phyloP scores from a whole-genome alignment of 169 alveolate genomes.

The Eimeria zaria region DNA sequence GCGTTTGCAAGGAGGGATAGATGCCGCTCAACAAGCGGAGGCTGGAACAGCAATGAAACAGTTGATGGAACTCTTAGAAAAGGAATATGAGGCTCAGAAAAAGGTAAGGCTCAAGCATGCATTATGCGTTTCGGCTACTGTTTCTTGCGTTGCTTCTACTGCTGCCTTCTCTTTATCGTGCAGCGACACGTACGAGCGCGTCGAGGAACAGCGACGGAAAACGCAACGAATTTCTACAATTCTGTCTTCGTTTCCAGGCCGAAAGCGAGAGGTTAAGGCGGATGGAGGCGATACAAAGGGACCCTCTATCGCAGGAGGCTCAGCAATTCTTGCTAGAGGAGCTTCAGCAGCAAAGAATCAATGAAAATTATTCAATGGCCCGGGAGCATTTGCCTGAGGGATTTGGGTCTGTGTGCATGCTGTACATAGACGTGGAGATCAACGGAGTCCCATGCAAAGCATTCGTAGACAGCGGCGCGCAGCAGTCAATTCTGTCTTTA shows the following conservation, averaged over 20 bases:
- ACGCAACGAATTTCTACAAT: not conserved
- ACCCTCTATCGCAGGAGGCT: slow-evolving; percentile 78
- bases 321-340: slow-evolving; percentile 70
- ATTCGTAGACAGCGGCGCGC: slow-evolving; percentile 99
- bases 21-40: not conserved
- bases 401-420: slow-evolving; percentile 93
- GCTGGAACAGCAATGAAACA: slow-evolving; percentile 25
- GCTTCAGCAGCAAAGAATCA: slow-evolving; percentile 72
- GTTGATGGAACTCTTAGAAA: slow-evolving; percentile 3
- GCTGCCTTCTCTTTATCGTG: not conserved
- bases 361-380: slow-evolving; percentile 83
- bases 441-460: slow-evolving; percentile 96
- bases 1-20: not conserved
- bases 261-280: slow-evolving; percentile 46
- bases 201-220: not conserved
- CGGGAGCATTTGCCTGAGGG: slow-evolving; percentile 86
- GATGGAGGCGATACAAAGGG: slow-evolving; percentile 1
- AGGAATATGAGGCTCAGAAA: not conserved
- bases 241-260: not conserved
- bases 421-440: slow-evolving; percentile 95
- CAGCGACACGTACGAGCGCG: not conserved
- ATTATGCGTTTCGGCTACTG: not conserved
- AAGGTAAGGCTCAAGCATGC: not conserved
- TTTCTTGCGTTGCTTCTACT: not conserved
- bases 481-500: slow-evolving; percentile 96